phyloP scores from a whole-genome alignment of 2,329 filamentous ascomycete genomes.

The Ceratocystis smalleyi region DNA sequence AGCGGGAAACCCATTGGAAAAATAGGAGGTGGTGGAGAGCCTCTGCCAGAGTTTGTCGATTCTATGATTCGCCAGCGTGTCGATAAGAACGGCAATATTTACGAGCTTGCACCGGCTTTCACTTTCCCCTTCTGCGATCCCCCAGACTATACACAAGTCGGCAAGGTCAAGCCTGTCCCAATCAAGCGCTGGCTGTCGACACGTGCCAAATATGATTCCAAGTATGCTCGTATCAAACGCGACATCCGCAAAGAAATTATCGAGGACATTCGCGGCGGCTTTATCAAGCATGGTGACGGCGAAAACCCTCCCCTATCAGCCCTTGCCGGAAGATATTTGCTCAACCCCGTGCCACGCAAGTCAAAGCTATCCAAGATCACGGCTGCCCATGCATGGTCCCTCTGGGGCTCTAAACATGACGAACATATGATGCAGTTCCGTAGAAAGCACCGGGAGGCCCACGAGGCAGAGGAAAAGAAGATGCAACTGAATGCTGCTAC shows the following conservation, averaged over 20 bases:
- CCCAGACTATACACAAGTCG: slow-evolving; percentile 39
- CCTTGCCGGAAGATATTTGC: slow-evolving; percentile 52
- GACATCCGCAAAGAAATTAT: slow-evolving; percentile 59
- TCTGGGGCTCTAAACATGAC: slow-evolving; percentile 83
- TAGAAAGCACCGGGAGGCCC: slow-evolving; percentile 31
- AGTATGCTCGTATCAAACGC: slow-evolving; percentile 52
- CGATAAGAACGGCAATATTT: slow-evolving; percentile 59
- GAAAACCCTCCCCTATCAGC: slow-evolving; percentile 75
- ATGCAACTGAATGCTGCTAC: neutral
- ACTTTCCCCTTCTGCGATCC: slow-evolving; percentile 48
- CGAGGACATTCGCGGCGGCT: slow-evolving; percentile 56
- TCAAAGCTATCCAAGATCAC: slow-evolving; percentile 13
- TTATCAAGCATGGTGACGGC: slow-evolving; percentile 50
- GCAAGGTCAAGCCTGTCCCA: slow-evolving; percentile 63
- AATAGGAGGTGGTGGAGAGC: slow-evolving; percentile 74
- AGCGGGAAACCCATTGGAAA: slow-evolving; percentile 16
- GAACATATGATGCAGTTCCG: slow-evolving; percentile 51
- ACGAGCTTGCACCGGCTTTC: slow-evolving; percentile 46
- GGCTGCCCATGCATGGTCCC: slow-evolving; percentile 42
- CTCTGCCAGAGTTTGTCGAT: slow-evolving; percentile 60
- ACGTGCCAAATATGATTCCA: slow-evolving; percentile 57
- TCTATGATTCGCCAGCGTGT: slow-evolving; percentile 90
- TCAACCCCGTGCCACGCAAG: slow-evolving; percentile 19
- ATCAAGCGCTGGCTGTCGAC: slow-evolving; percentile 69
- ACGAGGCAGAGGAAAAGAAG: slow-evolving; percentile 18